Base-by-base conservation (phyloP, 345 rosid species). In the Cardamine chenopodiifolia region DNA sequence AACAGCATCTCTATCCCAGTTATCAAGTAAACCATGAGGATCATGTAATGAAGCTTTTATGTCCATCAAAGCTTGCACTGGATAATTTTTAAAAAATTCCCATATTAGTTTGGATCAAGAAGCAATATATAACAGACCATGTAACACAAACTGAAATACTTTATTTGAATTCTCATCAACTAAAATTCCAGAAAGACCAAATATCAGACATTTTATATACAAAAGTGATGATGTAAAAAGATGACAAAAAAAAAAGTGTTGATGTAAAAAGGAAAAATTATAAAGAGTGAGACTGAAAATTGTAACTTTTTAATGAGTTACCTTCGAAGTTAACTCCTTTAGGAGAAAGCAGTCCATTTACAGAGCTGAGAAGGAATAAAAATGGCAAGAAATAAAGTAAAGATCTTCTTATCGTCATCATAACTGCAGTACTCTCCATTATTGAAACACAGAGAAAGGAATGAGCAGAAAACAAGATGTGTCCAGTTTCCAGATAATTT, bases 261-360 rank as follows among this genome's bases (percentile, higher is more conserved):
- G 58, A 28, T 35, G 66, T 49, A 71, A 1, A 17, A 44, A 40
- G 23, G 5, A 66, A 63, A 49, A n/a, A 7, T 6, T 23, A 7
- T 14, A 49, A 68, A 12, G 18, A 68, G 53, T 72, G 54, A 64
- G 29, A 39, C 34, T 58, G 75, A 47, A 44, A 32, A 44, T 26
- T 10, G 44, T 29, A 37, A 42, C 22, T 39, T 19, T 31, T 15
- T 39, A 32, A 15, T 23, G 23, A 20, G 28, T 74, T 82, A 91
- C 97, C 97, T 88, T 91, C 97, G 81, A 79, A 91, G 87, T 91
- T 91, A 18, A 91, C 90, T 57, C 97, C 97, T 86, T 89, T 84
- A 34, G 96, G 80, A 61, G 97, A 88, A 72, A 91, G 85, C 87
- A 89, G 75, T 39, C 89, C 96, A 65, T 76, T 70, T 20, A 80